Percentiles rank a stretch among this genome's conserved stretches.
Conservation (phyloP, 441 rosid species). For the Syzygium syzygioides region DNA sequence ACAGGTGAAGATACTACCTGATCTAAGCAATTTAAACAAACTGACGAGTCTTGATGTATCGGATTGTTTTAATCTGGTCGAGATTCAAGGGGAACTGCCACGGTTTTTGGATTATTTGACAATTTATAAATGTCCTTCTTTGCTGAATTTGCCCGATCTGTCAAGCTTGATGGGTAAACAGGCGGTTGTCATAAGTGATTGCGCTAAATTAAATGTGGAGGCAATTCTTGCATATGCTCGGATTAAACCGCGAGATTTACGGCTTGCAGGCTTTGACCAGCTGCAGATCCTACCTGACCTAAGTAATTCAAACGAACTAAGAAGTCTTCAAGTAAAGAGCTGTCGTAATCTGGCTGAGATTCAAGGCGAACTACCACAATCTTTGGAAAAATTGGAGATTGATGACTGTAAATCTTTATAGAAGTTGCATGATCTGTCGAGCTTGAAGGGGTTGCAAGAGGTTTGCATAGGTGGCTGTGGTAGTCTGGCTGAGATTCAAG, state of each 20-base stretch:
- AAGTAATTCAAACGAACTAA: too few relatives aligned
- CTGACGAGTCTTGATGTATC: fast-evolving
- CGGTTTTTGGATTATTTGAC: fast-evolving
- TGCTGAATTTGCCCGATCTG: neutral
- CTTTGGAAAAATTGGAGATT: too few relatives aligned
- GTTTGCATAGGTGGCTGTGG: fast-evolving
- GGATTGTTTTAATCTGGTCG: fast-evolving
- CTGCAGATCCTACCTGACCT: too few relatives aligned
- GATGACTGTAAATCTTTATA: neutral
- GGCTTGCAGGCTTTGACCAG: too few relatives aligned
- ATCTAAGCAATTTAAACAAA: neutral
- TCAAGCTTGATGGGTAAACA: too few relatives aligned
- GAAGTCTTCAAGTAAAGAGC: too few relatives aligned
- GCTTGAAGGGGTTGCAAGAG: neutral
- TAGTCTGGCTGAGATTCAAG: neutral
- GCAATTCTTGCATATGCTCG: too few relatives aligned
- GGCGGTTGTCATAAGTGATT: too few relatives aligned
- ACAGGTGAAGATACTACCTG: neutral
- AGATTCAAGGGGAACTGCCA: neutral
- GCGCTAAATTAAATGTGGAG: too few relatives aligned
- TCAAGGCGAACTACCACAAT: neutral
- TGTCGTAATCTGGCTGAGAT: too few relatives aligned
- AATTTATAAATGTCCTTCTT: neutral
- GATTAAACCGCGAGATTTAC: too few relatives aligned
- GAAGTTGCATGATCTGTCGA: neutral